Evolutionary conservation across 192 early-diverging fungal species (phyloP).

Genomic region (Coemansia sp.): DNA sequence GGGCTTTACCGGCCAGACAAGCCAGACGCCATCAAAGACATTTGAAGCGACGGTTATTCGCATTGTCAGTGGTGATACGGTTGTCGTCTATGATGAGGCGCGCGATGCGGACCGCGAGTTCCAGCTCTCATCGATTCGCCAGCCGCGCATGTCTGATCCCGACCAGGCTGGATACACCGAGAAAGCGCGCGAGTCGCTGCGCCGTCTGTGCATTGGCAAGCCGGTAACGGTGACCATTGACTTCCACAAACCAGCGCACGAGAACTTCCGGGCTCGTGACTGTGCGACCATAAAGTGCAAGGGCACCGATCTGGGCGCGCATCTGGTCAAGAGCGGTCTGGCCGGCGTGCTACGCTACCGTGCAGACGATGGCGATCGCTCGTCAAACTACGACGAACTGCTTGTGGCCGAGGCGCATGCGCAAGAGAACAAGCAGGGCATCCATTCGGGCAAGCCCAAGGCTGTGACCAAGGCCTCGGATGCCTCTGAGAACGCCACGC

Average conservation of each 20-base stretch:
- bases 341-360: slow-evolving; percentile 79
- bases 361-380: slow-evolving; percentile 83
- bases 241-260: slow-evolving; percentile 86
- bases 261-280: slow-evolving; percentile 77
- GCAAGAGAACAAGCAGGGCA: slow-evolving; percentile 65
- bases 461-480: slow-evolving; percentile 73
- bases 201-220: slow-evolving; percentile 85
- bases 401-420: slow-evolving; percentile 76
- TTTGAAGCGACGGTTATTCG: slow-evolving; percentile 60
- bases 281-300: slow-evolving; percentile 80
- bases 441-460: slow-evolving; percentile 82
- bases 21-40: slow-evolving; percentile 8
- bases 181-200: slow-evolving; percentile 86
- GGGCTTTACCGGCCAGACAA: slow-evolving; percentile 7
- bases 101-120: slow-evolving; percentile 56
- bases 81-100: slow-evolving; percentile 51
- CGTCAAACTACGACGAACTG: slow-evolving; percentile 82
- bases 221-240: slow-evolving; percentile 70
- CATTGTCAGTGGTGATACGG: slow-evolving; percentile 59
- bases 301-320: slow-evolving; percentile 58
- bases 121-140: slow-evolving; percentile 60
- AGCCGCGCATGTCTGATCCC: slow-evolving; percentile 68
- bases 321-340: slow-evolving; percentile 64
- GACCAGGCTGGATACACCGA: slow-evolving; percentile 77
- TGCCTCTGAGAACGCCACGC: slow-evolving; percentile 76